A percentile compares a stretch with the other conserved stretches of the same genome.
Evolutionary conservation across 2,329 filamentous ascomycete species (phyloP).

Genomic region (Cytospora piceicola): DNA sequence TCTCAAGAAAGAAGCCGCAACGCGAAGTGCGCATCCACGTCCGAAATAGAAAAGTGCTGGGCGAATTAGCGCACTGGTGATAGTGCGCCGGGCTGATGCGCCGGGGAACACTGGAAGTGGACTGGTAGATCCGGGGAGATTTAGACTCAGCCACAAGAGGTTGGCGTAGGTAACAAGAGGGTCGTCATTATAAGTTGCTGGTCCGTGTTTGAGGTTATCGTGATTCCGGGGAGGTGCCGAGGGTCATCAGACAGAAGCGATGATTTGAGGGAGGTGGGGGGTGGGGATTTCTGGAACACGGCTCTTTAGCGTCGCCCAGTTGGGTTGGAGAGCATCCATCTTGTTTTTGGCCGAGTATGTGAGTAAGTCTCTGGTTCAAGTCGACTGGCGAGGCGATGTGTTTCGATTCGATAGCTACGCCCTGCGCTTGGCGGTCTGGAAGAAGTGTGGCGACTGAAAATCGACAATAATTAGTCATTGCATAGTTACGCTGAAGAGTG

Average conservation of each 20-base stretch:
- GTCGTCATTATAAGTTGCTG: slow-evolving; percentile 4
- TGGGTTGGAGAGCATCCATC: slow-evolving; percentile 11
- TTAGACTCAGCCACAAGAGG: slow-evolving; percentile 12
- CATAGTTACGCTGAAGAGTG: neutral
- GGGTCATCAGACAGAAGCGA: slow-evolving; percentile 25
- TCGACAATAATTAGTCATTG: neutral
- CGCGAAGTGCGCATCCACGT: slow-evolving; percentile 9
- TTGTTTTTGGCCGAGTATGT: slow-evolving; percentile 10
- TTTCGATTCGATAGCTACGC: neutral
- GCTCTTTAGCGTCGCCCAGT: slow-evolving; percentile 18
- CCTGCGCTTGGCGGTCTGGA: neutral
- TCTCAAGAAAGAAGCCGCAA: slow-evolving; percentile 21
- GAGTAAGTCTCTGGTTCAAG: neutral
- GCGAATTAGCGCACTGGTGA: slow-evolving; percentile 14
- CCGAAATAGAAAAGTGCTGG: slow-evolving; percentile 27
- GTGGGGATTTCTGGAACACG: slow-evolving; percentile 16
- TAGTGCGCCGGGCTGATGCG: slow-evolving; percentile 6
- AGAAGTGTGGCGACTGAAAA: neutral
- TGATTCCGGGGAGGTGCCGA: slow-evolving; percentile 29
- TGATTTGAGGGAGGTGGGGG: slow-evolving; percentile 30
- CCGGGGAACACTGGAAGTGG: slow-evolving; percentile 19
- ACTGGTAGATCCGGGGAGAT: slow-evolving; percentile 20
- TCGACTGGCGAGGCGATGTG: neutral
- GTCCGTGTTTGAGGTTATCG: slow-evolving; percentile 27
- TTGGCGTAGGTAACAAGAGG: neutral